Base-by-base conservation (phyloP, 2,329 filamentous ascomycete genomes). In the Pseudocercospora macadamiae region DNA sequence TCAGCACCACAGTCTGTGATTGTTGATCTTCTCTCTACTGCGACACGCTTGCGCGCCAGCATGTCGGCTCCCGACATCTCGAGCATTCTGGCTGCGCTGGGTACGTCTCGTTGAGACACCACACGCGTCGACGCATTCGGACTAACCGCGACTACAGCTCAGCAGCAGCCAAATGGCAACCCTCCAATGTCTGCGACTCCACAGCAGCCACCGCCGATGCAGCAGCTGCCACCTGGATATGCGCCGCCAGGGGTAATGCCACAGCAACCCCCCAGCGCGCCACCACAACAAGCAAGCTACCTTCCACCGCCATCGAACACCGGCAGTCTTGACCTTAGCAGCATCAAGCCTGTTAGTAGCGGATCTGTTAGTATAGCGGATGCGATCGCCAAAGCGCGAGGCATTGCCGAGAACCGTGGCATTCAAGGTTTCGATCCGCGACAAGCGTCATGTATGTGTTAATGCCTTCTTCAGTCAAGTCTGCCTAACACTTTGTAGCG, bases 361-460 rank as follows among this genome's bases (percentile, higher is more conserved):
- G 91, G 91, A 59, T 91, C 89, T 18, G 88, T 96, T 67, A 93
- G 88, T 74, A 88, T 96, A 64, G 85, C 89, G 59, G 91, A 96
- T 73, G 89, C 91, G 49, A 88, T 96, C 68, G 90, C 91, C 36
- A 91, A 92, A 73, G 91, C 91, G 47, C 89, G 90, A 73, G 89
- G 88, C 39, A 90, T 90, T 74, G 90, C 91, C 37, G 86, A 89
- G 26, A 88, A 93, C 73, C 90, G 91, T 71, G 90, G 90, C 61
- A 80, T 91, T 51, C 66, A 74, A 19, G 80, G 80, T 61, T 80
- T 79, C 63, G 77, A 77, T 42, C 74, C 75, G 57, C 72, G 75
- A 66, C 60, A 62, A 28, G 36, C 49, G 26, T 55, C 55, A 32
- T 36, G 55, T 58, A 47, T 36, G 55, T 25, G 16, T 19, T 23